A percentile compares a stretch with the other conserved stretches of the same genome.
These are phyloP conservation scores for Mycena olivaceomarginata DNA, from an alignment of 768 basidiomycete genomes.

Conservation along the genomic window DNA sequence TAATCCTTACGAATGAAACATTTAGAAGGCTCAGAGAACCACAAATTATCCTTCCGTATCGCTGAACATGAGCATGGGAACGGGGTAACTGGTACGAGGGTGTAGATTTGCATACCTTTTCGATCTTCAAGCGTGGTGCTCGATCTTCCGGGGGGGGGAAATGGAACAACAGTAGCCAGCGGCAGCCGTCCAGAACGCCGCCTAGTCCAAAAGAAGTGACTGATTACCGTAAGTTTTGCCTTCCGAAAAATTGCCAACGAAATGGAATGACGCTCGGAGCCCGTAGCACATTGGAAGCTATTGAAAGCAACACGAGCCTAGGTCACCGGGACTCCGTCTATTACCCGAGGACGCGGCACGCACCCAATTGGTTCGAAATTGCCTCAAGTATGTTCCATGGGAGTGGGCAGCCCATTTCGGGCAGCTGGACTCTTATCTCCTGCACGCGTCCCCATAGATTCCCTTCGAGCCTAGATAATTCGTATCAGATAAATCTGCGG, in stretches of 20 bases:
- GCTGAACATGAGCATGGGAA: neutral
- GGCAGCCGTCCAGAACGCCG: neutral
- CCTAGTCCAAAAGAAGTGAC: conserved; percentile 9
- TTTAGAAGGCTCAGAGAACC: conserved; percentile 5
- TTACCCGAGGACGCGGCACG: neutral
- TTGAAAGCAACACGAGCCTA: neutral
- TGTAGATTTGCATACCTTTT: conserved; percentile 28
- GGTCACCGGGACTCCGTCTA: conserved; percentile 26
- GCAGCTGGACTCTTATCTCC: neutral
- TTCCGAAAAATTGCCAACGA: conserved; percentile 25
- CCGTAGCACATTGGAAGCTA: conserved; percentile 7
- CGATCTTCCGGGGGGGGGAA: conserved; percentile 32
- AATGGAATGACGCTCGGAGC: neutral
- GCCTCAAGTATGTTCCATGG: conserved; percentile 2
- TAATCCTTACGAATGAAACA: neutral
- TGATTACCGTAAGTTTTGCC: conserved; percentile 14
- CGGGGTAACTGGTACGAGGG: conserved; percentile 29
- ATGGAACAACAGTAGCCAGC: neutral
- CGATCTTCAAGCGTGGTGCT: conserved; percentile 29
- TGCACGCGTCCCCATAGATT: neutral
- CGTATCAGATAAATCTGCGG: neutral
- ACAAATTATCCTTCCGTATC: conserved; percentile 29
- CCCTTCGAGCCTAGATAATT: neutral
- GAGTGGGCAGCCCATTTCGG: conserved; percentile 16
- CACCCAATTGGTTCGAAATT: conserved; percentile 21